Conservation (phyloP, 108 stramenopile species). For the Stephanodiscus triporus region DNA sequence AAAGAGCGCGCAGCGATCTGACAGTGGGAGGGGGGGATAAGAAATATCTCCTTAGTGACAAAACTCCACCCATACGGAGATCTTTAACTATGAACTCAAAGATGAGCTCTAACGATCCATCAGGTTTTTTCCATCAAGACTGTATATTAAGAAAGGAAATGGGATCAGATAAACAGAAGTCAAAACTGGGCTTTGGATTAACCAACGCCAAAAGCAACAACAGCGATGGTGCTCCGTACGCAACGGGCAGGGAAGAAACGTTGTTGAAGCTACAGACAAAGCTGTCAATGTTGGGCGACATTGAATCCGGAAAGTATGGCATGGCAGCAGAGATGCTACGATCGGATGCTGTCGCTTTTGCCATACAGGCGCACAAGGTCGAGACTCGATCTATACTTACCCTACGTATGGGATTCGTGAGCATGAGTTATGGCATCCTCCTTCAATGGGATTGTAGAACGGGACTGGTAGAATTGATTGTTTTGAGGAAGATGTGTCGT, state of each 20-base stretch:
- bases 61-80: background rate
- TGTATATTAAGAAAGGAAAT: slow-evolving; percentile 40
- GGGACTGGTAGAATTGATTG: slow-evolving; percentile 32
- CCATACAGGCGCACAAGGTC: slow-evolving; percentile 12
- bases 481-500: slow-evolving; percentile 45
- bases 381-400: slow-evolving; percentile 50
- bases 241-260: slow-evolving; percentile 36
- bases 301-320: slow-evolving; percentile 50
- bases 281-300: slow-evolving; percentile 39
- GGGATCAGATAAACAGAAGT: slow-evolving; percentile 19
- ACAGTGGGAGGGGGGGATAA: background rate
- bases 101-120: slow-evolving; percentile 15
- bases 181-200: slow-evolving; percentile 3
- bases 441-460: slow-evolving; percentile 46
- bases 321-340: slow-evolving; percentile 49
- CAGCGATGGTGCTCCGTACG: slow-evolving; percentile 20
- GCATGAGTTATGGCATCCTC: slow-evolving; percentile 48
- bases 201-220: background rate
- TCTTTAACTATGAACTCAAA: background rate
- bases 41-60: background rate
- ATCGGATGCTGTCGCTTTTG: slow-evolving; percentile 45
- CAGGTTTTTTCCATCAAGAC: slow-evolving; percentile 35
- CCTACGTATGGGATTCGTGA: slow-evolving; percentile 46
- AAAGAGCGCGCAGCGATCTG: background rate
- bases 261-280: slow-evolving; percentile 41